Evolutionary conservation across 495 filamentous ascomycete genomes (phyloP).

Genomic region (Talaromyces stipitatus): DNA sequence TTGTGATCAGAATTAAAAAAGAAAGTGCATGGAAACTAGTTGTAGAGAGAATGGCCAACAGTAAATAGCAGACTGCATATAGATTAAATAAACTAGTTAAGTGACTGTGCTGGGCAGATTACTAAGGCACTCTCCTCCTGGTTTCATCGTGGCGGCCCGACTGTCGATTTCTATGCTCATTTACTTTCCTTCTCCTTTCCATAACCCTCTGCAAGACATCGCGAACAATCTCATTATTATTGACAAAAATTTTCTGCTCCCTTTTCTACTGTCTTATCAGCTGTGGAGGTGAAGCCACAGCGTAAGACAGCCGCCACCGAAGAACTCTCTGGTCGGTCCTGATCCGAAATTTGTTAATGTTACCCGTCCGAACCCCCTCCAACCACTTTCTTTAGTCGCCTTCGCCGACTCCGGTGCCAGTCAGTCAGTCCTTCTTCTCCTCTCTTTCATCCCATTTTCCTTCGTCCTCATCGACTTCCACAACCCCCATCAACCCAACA

Average conservation of each 20-base stretch:
- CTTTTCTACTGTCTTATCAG: neutral
- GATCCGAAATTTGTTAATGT: neutral
- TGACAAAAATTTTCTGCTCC: neutral
- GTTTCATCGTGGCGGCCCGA: constrained; percentile 2
- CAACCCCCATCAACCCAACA: constrained; percentile 4
- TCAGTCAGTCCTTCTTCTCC: neutral
- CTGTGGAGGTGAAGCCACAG: neutral
- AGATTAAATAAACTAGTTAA: no score
- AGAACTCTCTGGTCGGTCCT: neutral
- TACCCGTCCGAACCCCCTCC: neutral
- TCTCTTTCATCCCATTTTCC: constrained; percentile 1
- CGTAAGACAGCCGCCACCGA: neutral
- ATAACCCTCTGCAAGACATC: neutral
- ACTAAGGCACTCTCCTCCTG: no score
- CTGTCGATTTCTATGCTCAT: neutral
- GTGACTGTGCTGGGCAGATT: no score
- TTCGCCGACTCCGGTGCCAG: constrained; percentile 5
- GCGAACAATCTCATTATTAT: neutral
- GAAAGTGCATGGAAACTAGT: neutral
- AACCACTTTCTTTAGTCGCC: neutral
- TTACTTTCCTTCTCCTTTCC: neutral
- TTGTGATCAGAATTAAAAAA: neutral
- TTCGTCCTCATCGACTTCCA: constrained; percentile 1
- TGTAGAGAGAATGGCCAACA: neutral
- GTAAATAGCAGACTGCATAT: no score